Evolutionary conservation across 208 protist species (phyloP).

Genomic region (Acanthamoeba divionensis): DNA sequence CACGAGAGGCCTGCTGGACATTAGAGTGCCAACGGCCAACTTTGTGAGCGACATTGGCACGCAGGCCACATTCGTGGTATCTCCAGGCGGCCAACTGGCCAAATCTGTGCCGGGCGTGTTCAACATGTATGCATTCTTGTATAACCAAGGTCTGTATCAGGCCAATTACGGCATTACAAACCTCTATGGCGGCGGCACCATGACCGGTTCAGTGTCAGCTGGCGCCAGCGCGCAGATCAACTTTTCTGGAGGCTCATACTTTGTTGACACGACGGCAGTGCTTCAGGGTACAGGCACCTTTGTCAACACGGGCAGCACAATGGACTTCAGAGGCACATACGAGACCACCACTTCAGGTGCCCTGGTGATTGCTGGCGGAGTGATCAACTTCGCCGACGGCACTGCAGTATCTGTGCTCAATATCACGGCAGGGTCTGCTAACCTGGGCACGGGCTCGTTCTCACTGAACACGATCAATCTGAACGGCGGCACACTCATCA

Average conservation of each 20-base stretch:
- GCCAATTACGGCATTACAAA: constrained; percentile 35
- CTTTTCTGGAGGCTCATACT: constrained; percentile 23
- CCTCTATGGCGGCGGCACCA: constrained; percentile 42
- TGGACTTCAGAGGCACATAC: constrained; percentile 45
- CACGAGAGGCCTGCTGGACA: no score
- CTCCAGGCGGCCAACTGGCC: no score
- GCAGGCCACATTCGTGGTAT: no score
- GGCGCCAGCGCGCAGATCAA: background rate
- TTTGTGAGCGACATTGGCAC: no score
- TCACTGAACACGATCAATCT: background rate
- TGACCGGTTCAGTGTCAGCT: background rate
- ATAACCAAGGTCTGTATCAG: constrained; percentile 31
- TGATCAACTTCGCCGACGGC: constrained; percentile 13
- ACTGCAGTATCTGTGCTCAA: constrained; percentile 28
- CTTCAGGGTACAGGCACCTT: constrained; percentile 20
- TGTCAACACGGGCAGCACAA: constrained; percentile 34
- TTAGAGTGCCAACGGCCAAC: no score
- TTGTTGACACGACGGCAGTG: constrained; percentile 12
- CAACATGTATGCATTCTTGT: constrained; percentile 54
- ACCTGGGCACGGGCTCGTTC: constrained; percentile 25
- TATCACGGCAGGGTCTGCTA: constrained; percentile 17
- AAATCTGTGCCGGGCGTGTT: constrained; percentile 9
- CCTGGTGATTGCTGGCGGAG: background rate
- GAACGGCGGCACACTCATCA: constrained; percentile 19
- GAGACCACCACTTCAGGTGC: background rate